Evolutionary conservation across 225 moss, liverwort and hornwort genomes (phyloP).

Genomic region (Ulota crispa): DNA sequence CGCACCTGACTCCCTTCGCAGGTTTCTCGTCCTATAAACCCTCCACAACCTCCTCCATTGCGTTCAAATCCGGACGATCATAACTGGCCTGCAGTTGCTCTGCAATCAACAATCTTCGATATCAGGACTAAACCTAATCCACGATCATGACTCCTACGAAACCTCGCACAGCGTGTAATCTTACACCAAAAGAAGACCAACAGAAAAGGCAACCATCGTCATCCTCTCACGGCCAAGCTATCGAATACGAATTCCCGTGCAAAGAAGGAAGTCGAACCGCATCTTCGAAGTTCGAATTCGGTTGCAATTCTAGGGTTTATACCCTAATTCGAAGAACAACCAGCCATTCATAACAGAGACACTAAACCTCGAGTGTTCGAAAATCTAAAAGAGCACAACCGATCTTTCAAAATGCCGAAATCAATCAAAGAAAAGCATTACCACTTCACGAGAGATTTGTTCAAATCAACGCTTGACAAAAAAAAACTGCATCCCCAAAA

Average conservation of each 20-base stretch:
- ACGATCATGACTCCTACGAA: not conserved
- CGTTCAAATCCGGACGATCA: not conserved
- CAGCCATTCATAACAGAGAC: not conserved
- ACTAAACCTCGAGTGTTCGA: conserved; percentile 12
- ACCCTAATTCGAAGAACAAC: not conserved
- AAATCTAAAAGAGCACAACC: not conserved
- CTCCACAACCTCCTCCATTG: conserved; percentile 40
- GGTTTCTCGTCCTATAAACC: conserved; percentile 19
- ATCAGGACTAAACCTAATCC: not conserved
- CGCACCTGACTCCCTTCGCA: conserved; percentile 17
- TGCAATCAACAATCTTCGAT: conserved; percentile 23
- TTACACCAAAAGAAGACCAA: not conserved
- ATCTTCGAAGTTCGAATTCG: not conserved
- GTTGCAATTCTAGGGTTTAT: conserved; percentile 19
- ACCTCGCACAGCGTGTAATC: not conserved
- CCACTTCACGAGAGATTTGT: not conserved
- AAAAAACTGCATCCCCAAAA: not conserved
- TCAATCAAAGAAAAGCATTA: not conserved
- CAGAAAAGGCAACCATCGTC: not conserved
- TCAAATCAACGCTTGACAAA: not conserved
- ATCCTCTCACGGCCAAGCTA: not conserved
- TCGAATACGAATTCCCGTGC: not conserved
- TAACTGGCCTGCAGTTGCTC: conserved; percentile 6
- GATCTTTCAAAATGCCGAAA: not conserved
- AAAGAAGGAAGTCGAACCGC: no score